Base-by-base conservation (phyloP, 768 basidiomycete genomes). In the Sarcomyxa edulis region DNA sequence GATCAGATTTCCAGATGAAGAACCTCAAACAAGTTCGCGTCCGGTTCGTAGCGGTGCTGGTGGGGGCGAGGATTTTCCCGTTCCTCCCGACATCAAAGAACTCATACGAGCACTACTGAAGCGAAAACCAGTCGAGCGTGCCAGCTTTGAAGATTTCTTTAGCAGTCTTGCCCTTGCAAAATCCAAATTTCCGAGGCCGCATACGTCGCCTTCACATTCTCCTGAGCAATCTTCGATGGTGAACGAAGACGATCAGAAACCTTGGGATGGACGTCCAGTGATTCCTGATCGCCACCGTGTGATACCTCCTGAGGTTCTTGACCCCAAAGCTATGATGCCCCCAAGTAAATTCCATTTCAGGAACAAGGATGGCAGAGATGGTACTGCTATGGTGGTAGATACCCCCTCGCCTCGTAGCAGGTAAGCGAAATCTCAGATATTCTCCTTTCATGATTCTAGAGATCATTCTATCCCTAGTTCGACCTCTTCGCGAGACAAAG, bases 1-100 rank as follows among this genome's bases (percentile, higher is more conserved):
- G 21, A 80, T 96, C 54, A 87, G 82, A 59, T 99, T 97, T 47
- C 95, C 95, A 0, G 95, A 97, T 52, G 94, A 97, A 53, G 87
- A 88, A 34, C 71, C 78, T 3, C 66, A n/a, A 58, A 66, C n/a
- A 66, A 70, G 33, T 59, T 50, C 6, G 59, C 22, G 28, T 25
- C 22, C 29, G 7, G 24, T 2, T 3, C 44, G 64, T 8, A 62
- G 65, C 1, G 69, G 69, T 2, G 72, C 70, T 6, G 75, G 73
- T 32, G 70, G 74, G 32, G 55, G n/a, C n/a, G n/a, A 74, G n/a
- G 60, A 66, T 6, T 65, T 66, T 1, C 44, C 60, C 3, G 89
- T 95, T 6, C 77, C 92, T 2, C 52, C 59, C 6, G 95, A 96
- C 51, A 72, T 99, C 58, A 98, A 99, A 63, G 72, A 73, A 22